These are phyloP conservation scores for Spathaspora gorwiae DNA, from an alignment of 805 yeast genomes.

Conservation along the genomic window DNA sequence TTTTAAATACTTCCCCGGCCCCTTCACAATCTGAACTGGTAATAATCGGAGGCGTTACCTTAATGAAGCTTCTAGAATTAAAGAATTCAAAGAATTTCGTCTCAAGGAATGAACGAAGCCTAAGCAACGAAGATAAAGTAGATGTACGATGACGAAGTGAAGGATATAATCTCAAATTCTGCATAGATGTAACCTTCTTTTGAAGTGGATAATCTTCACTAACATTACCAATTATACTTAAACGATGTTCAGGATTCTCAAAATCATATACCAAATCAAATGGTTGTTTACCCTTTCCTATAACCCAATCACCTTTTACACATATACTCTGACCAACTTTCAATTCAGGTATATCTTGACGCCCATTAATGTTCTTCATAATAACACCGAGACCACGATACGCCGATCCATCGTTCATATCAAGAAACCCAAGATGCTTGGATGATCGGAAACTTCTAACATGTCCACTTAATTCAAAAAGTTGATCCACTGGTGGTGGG, in stretches of 20 bases:
- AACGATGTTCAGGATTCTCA: conserved; percentile 21
- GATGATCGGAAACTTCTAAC: conserved; percentile 66
- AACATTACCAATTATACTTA: conserved; percentile 58
- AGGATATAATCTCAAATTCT: conserved; percentile 68
- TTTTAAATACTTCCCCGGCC: conserved; percentile 82
- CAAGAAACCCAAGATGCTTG: conserved; percentile 77
- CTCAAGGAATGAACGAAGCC: conserved; percentile 71
- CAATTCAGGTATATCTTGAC: conserved; percentile 25
- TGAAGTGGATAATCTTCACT: conserved; percentile 72
- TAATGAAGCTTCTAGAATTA: conserved; percentile 49
- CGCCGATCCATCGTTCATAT: conserved; percentile 73
- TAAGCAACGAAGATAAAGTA: conserved; percentile 58
- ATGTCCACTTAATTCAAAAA: conserved; percentile 54
- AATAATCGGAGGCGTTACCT: conserved; percentile 80
- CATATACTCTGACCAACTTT: conserved; percentile 44
- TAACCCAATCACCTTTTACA: conserved; percentile 29
- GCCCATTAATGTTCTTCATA: conserved; percentile 14
- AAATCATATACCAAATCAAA: conserved; percentile 25
- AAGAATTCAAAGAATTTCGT: conserved; percentile 51
- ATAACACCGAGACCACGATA: conserved; percentile 49
- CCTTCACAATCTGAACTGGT: conserved; percentile 96
- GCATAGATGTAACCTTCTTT: conserved; percentile 66
- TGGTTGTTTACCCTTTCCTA: conserved; percentile 29
- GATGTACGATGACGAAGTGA: conserved; percentile 71
- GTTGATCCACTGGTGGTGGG: conserved; percentile 34